phyloP scores from a whole-genome alignment of 2,329 filamentous ascomycete genomes.

The Nigrospora oryzae region DNA sequence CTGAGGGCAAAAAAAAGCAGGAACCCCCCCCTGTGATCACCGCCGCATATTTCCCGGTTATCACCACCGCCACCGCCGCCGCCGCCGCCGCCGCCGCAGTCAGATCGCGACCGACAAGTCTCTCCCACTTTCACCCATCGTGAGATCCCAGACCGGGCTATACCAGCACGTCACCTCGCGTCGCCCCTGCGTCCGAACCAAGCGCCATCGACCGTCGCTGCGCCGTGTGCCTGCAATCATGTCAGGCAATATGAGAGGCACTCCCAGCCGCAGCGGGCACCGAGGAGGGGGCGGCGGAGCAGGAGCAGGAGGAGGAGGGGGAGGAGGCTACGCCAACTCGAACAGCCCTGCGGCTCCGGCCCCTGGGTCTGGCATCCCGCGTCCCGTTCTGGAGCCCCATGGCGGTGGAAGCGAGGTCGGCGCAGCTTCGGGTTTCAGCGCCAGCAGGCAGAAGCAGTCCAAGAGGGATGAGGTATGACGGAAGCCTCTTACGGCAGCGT shows the following conservation, averaged over 20 bases:
- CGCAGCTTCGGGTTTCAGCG: slow-evolving; percentile 65
- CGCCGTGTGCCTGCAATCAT: slow-evolving; percentile 27
- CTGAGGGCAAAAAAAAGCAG: too few species aligned
- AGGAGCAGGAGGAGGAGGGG: too few species aligned
- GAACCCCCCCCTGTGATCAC: too few species aligned
- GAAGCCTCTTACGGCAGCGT: slow-evolving; percentile 1
- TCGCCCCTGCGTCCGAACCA: slow-evolving; percentile 2
- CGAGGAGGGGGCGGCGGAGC: slow-evolving; percentile 30
- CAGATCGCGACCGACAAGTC: too few species aligned
- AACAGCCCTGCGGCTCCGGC: slow-evolving; percentile 41
- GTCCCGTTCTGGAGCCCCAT: slow-evolving; percentile 58
- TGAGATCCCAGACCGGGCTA: too few species aligned
- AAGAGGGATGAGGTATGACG: slow-evolving; percentile 91
- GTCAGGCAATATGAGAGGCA: slow-evolving; percentile 60
- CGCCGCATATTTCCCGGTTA: too few species aligned
- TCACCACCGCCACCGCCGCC: too few species aligned
- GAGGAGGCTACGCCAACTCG: slow-evolving; percentile 37
- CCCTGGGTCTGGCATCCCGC: slow-evolving; percentile 55
- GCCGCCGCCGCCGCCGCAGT: too few species aligned
- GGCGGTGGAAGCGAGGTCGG: slow-evolving; percentile 41
- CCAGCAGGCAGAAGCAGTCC: slow-evolving; percentile 90
- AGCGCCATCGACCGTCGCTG: slow-evolving; percentile 9
- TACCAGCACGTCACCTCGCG: too few species aligned
- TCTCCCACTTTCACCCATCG: too few species aligned
- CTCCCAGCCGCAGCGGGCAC: slow-evolving; percentile 53